Conservation (phyloP, 2,329 filamentous ascomycete genomes). For the Apiospora koreana region DNA sequence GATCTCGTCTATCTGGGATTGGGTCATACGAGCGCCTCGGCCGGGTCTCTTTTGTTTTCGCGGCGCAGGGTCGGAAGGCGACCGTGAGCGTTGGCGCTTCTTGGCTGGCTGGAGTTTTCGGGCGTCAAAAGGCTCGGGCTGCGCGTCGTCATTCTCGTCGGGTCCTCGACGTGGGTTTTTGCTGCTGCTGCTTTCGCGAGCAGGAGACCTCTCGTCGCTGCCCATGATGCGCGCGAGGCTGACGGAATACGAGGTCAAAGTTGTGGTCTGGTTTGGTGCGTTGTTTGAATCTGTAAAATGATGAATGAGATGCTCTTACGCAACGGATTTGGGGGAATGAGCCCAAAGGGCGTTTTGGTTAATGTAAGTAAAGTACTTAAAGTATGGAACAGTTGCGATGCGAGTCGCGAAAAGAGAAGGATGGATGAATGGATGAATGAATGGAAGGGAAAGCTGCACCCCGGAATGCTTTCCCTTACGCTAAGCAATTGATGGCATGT, state of each 20-base stretch:
- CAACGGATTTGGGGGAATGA: no score
- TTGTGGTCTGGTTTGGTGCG: constrained; percentile 14
- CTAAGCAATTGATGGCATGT: background rate
- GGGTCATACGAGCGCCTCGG: constrained; percentile 66
- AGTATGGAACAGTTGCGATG: background rate
- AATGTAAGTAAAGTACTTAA: no score
- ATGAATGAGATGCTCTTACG: no score
- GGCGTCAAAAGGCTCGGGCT: constrained; percentile 63
- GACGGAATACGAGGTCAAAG: background rate
- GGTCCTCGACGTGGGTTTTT: constrained; percentile 29
- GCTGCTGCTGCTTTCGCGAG: constrained; percentile 17
- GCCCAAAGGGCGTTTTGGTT: no score
- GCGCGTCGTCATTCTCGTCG: constrained; percentile 38
- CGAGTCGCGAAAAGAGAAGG: constrained; percentile 3
- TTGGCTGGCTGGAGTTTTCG: constrained; percentile 59
- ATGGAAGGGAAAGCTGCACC: background rate
- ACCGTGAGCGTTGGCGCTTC: constrained; percentile 57
- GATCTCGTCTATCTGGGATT: constrained; percentile 67
- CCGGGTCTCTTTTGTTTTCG: constrained; percentile 71
- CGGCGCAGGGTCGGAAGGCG: constrained; percentile 42
- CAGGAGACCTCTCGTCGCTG: constrained; percentile 21
- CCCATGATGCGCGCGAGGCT: constrained; percentile 32
- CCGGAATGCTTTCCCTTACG: background rate
- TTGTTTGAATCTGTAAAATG: background rate
- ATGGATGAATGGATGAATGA: background rate